Evolutionary conservation across 495 filamentous ascomycete species (phyloP).

Genomic region (Neurospora sp.): DNA sequence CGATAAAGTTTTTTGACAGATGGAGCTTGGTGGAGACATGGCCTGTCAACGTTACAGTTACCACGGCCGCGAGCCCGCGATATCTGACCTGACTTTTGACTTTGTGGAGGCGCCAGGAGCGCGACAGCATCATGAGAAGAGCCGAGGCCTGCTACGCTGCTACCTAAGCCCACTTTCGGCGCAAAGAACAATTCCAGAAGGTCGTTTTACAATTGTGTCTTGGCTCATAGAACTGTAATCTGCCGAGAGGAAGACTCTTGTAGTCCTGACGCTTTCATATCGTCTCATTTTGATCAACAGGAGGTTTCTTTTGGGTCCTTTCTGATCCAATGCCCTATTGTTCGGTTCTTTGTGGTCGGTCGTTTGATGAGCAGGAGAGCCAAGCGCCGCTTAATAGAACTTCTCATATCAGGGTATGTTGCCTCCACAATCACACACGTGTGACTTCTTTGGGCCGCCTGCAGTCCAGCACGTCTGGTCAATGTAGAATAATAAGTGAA

Average conservation of each 20-base stretch:
- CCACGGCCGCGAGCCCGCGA: background rate
- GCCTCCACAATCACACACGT: background rate
- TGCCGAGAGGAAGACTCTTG: background rate
- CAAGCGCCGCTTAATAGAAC: background rate
- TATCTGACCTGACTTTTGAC: background rate
- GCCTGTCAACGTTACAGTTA: background rate
- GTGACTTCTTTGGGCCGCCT: background rate
- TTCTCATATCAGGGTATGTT: background rate
- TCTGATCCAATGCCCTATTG: background rate
- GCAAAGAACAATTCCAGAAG: background rate
- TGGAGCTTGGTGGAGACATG: background rate
- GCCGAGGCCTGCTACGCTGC: background rate
- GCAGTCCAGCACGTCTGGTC: background rate
- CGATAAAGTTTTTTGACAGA: background rate
- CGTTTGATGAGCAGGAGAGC: background rate
- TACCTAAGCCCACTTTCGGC: background rate
- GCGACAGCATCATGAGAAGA: background rate
- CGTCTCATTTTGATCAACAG: background rate
- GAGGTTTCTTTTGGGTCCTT: background rate
- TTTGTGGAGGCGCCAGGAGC: background rate
- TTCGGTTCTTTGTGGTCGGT: background rate
- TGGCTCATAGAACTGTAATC: background rate
- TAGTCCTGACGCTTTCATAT: background rate
- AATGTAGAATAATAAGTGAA: background rate
- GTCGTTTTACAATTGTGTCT: background rate